These are phyloP conservation scores for Linnemannia hyalina DNA, from an alignment of 192 early-diverging fungal genomes.

Conservation along the genomic window DNA sequence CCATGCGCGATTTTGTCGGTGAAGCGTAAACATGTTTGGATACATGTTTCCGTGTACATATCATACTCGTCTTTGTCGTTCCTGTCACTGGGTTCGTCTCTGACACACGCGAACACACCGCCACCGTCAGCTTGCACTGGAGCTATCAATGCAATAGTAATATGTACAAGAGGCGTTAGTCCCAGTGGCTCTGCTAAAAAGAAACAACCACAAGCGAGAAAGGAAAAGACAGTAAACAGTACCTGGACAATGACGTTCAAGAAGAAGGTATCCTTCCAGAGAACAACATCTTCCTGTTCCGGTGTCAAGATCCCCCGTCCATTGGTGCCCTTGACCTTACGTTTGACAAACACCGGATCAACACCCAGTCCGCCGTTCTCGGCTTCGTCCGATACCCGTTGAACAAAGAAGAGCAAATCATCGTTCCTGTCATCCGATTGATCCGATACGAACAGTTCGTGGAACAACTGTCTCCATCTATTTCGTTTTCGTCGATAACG, in stretches of 20 bases:
- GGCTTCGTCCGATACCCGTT: conserved; percentile 49
- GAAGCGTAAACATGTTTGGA: conserved; percentile 87
- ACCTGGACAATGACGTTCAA: conserved; percentile 91
- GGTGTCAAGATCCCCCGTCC: conserved; percentile 20
- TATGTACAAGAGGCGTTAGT: not conserved
- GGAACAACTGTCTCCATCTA: conserved; percentile 73
- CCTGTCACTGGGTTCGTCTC: conserved; percentile 34
- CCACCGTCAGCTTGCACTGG: conserved; percentile 91
- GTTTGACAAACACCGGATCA: conserved; percentile 89
- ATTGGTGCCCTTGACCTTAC: conserved; percentile 64
- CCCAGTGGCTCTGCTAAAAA: not conserved
- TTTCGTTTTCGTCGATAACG: not conserved
- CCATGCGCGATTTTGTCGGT: conserved; percentile 93
- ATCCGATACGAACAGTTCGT: conserved; percentile 81
- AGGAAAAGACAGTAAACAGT: not conserved
- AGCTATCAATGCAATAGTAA: conserved; percentile 48
- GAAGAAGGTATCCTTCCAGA: conserved; percentile 95
- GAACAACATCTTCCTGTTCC: conserved; percentile 74
- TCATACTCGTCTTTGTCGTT: conserved; percentile 70
- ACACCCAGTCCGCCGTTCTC: conserved; percentile 53
- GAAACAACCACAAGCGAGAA: not conserved
- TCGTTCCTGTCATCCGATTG: conserved; percentile 77
- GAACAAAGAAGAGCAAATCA: conserved; percentile 91
- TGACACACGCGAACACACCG: conserved; percentile 78
- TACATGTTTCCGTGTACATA: conserved; percentile 80